A percentile compares a stretch with the other conserved stretches of the same genome.
Evolutionary conservation across 208 protist species (phyloP).

Genomic region (Crithidia fasciculata): DNA sequence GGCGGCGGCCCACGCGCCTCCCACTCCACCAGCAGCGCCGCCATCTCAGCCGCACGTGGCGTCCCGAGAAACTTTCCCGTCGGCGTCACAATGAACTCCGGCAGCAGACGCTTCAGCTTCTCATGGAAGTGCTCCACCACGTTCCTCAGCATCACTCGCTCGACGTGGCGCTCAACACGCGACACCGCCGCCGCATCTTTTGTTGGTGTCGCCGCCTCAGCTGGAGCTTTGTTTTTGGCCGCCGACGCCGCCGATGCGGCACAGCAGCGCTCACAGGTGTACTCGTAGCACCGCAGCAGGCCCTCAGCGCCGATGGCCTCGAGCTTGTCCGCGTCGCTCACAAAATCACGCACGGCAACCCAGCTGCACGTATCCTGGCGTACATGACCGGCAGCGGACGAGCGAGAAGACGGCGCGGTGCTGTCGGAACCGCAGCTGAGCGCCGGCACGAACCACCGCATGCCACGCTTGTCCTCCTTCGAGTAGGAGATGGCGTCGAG

Average conservation of each 20-base stretch:
- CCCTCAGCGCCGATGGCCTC: conserved; percentile 79
- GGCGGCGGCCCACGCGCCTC: conserved; percentile 50
- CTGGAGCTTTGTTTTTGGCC: no score
- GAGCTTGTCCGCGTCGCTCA: conserved; percentile 88
- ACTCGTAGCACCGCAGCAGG: conserved; percentile 78
- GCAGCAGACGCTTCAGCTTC: conserved; percentile 63
- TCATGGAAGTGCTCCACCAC: conserved; percentile 76
- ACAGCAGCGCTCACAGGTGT: conserved; percentile 37
- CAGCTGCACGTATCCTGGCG: conserved; percentile 34
- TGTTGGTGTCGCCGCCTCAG: not conserved
- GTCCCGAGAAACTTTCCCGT: conserved; percentile 61
- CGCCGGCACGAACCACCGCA: conserved; percentile 68
- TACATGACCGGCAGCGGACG: no score
- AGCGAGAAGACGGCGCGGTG: not conserved
- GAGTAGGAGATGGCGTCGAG: conserved; percentile 85
- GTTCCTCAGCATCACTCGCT: conserved; percentile 48
- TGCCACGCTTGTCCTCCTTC: conserved; percentile 69
- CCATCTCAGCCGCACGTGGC: conserved; percentile 61
- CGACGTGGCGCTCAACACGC: conserved; percentile 14
- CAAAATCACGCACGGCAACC: conserved; percentile 69
- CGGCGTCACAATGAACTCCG: conserved; percentile 68
- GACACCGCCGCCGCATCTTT: not conserved
- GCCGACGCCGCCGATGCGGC: not conserved
- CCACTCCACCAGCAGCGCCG: conserved; percentile 58
- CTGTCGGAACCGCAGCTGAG: conserved; percentile 21